Evolutionary conservation across 1,284 basidiomycete genomes (phyloP).

Genomic region (Fomitopsis palustris): DNA sequence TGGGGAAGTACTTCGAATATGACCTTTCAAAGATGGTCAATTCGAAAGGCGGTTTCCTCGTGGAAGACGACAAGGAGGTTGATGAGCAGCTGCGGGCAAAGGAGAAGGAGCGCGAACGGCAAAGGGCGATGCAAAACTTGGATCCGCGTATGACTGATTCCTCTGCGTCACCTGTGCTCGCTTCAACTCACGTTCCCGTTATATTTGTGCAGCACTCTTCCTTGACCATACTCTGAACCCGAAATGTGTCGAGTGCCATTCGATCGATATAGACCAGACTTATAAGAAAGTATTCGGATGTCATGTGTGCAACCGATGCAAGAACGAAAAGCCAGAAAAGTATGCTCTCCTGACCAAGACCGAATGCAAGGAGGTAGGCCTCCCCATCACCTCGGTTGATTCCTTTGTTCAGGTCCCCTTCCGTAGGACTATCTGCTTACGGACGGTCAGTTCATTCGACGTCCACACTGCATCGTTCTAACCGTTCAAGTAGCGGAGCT

Average conservation of each 20-base stretch:
- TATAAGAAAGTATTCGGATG: conserved; percentile 81
- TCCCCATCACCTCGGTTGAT: background rate
- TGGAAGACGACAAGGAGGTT: conserved; percentile 78
- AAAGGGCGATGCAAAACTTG: conserved; percentile 61
- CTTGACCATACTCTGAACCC: conserved; percentile 72
- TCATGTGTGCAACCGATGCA: conserved; percentile 86
- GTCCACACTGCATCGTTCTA: background rate
- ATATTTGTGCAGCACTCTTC: conserved; percentile 51
- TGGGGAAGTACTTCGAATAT: conserved; percentile 92
- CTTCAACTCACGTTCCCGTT: background rate
- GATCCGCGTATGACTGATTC: conserved; percentile 58
- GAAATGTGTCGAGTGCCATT: conserved; percentile 79
- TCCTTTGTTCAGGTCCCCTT: conserved; percentile 5
- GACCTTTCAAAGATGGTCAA: conserved; percentile 97
- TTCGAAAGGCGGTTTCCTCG: conserved; percentile 88
- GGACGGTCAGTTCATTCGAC: conserved; percentile 55
- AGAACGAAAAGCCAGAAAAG: conserved; percentile 84
- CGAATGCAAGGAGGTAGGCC: conserved; percentile 89
- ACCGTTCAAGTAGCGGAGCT: conserved; percentile 68
- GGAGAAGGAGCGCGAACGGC: conserved; percentile 74
- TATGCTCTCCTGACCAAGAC: conserved; percentile 98
- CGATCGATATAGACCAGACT: conserved; percentile 82
- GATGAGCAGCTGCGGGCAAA: conserved; percentile 64
- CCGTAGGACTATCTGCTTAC: conserved; percentile 85
- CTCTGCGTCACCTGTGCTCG: background rate